phyloP scores from a whole-genome alignment of 2,329 filamentous ascomycete genomes.

The Aurifilum marmelostoma region DNA sequence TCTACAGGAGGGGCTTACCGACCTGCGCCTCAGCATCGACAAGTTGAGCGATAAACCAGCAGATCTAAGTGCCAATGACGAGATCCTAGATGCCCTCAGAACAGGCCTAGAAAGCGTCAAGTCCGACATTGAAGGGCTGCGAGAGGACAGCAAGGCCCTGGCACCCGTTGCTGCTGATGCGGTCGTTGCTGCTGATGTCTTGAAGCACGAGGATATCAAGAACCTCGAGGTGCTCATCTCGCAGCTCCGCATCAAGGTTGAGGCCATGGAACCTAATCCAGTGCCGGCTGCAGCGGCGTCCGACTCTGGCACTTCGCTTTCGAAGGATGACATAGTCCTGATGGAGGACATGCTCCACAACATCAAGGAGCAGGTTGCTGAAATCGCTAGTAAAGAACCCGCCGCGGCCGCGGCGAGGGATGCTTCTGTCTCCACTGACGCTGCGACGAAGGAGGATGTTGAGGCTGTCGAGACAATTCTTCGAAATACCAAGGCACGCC shows the following conservation, averaged over 20 bases:
- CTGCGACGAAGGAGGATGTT: slow-evolving; percentile 79
- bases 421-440: slow-evolving; percentile 43
- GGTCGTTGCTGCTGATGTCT: slow-evolving; percentile 53
- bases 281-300: slow-evolving; percentile 44
- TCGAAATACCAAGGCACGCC: slow-evolving; percentile 82
- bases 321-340: slow-evolving; percentile 58
- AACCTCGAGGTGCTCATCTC: slow-evolving; percentile 83
- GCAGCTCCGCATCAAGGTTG: slow-evolving; percentile 82
- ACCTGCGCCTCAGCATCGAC: slow-evolving; percentile 77
- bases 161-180: slow-evolving; percentile 56
- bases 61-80: slow-evolving; percentile 83
- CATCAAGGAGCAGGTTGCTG: slow-evolving; percentile 44
- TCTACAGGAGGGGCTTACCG: slow-evolving; percentile 83
- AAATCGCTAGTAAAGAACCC: slow-evolving; percentile 36
- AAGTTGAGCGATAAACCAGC: slow-evolving; percentile 75
- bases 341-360: slow-evolving; percentile 59
- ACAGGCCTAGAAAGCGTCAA: slow-evolving; percentile 77
- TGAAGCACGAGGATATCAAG: slow-evolving; percentile 76
- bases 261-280: slow-evolving; percentile 65
- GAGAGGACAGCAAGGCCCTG: slow-evolving; percentile 60
- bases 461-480: slow-evolving; percentile 89
- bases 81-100: slow-evolving; percentile 86
- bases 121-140: slow-evolving; percentile 76
- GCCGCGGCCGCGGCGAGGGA: slow-evolving; percentile 32
- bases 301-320: slow-evolving; percentile 38